phyloP scores from a whole-genome alignment of 208 protist species.

The Tritrichomonas musculus region DNA sequence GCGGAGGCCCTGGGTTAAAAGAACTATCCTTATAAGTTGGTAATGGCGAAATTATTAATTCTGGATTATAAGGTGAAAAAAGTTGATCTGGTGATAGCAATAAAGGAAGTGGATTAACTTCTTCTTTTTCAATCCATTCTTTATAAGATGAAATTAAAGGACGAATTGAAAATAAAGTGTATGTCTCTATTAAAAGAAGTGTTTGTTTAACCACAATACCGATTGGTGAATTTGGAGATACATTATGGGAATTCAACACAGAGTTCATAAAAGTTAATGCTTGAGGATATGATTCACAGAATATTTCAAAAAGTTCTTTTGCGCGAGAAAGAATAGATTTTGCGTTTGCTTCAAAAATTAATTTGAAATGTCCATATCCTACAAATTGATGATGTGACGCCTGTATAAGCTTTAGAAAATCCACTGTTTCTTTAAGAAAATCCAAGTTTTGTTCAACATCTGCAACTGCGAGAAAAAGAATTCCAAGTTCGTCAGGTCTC shows the following conservation, averaged over 20 bases:
- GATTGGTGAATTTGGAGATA: not conserved
- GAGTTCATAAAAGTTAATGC: not conserved
- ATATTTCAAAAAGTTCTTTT: not conserved
- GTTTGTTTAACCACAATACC: not conserved
- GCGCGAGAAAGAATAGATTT: not conserved
- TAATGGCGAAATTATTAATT: not conserved
- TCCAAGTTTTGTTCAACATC: too few species aligned
- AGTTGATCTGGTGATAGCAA: not conserved
- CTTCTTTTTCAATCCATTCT: not conserved
- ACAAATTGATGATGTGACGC: not conserved
- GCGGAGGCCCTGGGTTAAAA: not conserved
- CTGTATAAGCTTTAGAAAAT: not conserved
- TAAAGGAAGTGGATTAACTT: not conserved
- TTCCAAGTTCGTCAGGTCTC: too few species aligned
- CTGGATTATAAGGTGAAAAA: not conserved
- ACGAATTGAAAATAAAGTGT: not conserved
- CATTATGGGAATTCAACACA: not conserved
- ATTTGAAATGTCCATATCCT: conserved; percentile 1
- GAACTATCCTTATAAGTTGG: too few species aligned
- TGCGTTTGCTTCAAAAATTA: not conserved
- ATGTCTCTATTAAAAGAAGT: not conserved
- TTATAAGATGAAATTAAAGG: not conserved
- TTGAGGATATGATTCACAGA: not conserved
- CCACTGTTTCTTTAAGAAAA: too few species aligned
- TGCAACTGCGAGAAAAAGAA: too few species aligned